Base-by-base conservation (phyloP, 225 moss, liverwort and hornwort species). In the Sphagnum tenellum region DNA sequence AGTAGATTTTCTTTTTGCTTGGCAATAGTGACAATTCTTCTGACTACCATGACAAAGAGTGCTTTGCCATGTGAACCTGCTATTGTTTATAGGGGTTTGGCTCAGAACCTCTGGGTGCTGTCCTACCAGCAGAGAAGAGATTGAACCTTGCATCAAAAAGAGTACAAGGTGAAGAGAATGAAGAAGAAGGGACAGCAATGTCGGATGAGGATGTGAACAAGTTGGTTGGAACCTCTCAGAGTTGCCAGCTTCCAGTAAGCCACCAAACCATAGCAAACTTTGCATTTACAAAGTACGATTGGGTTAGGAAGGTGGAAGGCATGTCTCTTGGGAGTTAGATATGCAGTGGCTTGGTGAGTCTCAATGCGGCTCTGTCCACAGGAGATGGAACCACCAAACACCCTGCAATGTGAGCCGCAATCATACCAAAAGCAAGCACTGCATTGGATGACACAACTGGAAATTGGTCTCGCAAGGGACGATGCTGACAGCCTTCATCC, bases 401-500 rank as follows among this genome's bases (percentile, higher is more conserved):
- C 63, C 48, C 65, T 94, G 63, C 69, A 77, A 14, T 94, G 88
- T 66, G 84, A 88, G 64, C 82, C 90, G 75, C 83, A 88, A 12
- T 84, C 88, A 44, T 94, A 94, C 70, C 93, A 94, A 72, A 94
- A 94, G 77, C 90, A 94, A 77, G 90, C 93, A 50, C 81, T 90
- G 47, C 75, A 73, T 59, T 94, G 93, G 93, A 94, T 94, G 93
- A 84, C 78, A 9, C 86, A 74, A 65, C 81, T 88, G 69, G 93
- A 94, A 70, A 76, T 80, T 65, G 90, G 90, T 50, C 76, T 73
- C 66, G 75, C 79, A 59, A 64, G 76, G 48, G 86, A 86, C 68
- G 84, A 88, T 65, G 88, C 86, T 47, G 81, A 82, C 61, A 80
- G 81, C n/a, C 89, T 93, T 46, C 93, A 93, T 84, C 93, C 93